Conservation (phyloP, 495 filamentous ascomycete genomes). For the Daldinia vernicosa region DNA sequence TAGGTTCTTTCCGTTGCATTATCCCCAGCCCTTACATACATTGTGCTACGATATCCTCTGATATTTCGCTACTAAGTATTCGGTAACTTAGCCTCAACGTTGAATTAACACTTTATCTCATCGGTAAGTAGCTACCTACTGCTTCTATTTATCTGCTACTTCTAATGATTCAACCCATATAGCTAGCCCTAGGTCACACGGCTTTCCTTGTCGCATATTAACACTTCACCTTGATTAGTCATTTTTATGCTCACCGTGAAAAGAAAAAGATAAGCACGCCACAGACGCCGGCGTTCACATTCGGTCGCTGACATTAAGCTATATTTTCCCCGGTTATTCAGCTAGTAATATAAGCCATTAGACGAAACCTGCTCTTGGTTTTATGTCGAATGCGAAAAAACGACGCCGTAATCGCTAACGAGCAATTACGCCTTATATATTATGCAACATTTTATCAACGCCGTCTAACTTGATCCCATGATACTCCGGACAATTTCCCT, state of each 20-base stretch:
- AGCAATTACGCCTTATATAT: too few relatives aligned
- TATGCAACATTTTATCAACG: too few relatives aligned
- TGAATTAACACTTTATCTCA: background rate
- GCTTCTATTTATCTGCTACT: background rate
- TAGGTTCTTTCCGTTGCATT: background rate
- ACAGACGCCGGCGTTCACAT: background rate
- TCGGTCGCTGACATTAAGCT: conserved; percentile 14
- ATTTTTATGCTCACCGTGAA: background rate
- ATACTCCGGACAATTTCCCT: background rate
- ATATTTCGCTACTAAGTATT: conserved; percentile 13
- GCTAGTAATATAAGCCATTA: conserved; percentile 1
- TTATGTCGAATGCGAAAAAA: too few relatives aligned
- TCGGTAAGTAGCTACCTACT: background rate
- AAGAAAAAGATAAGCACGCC: conserved; percentile 30
- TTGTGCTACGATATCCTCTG: conserved; percentile 4
- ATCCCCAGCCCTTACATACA: background rate
- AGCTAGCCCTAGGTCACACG: background rate
- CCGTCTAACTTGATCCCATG: background rate
- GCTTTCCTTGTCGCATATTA: background rate
- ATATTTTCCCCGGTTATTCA: background rate
- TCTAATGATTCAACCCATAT: background rate
- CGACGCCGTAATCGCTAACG: too few relatives aligned
- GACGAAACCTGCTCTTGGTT: background rate
- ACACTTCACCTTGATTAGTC: background rate
- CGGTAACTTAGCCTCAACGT: conserved; percentile 19